Evolutionary conservation across 208 protist genomes (phyloP).

Genomic region (Leishmania arabica): DNA sequence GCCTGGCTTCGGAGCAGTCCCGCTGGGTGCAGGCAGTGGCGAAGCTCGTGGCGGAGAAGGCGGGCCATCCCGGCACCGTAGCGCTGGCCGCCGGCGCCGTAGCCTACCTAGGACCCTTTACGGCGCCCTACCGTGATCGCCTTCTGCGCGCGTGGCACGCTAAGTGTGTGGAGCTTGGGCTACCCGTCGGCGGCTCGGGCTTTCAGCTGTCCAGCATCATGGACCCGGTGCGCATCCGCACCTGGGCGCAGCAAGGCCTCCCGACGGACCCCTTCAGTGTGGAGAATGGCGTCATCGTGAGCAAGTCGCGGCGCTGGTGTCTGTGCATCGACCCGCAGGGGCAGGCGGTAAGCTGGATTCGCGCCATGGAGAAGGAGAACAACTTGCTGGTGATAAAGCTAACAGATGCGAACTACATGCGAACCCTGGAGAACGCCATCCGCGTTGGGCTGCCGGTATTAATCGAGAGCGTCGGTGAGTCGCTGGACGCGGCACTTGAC

Average conservation of each 20-base stretch:
- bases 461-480: slow-evolving; percentile 96
- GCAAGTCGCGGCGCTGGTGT: slow-evolving; percentile 92
- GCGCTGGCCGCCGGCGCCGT: slow-evolving; percentile 90
- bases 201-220: slow-evolving; percentile 92
- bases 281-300: slow-evolving; percentile 92
- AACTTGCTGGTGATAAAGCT: slow-evolving; percentile 94
- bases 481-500: slow-evolving; percentile 96
- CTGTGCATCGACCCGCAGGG: slow-evolving; percentile 95
- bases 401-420: slow-evolving; percentile 91
- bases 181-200: slow-evolving; percentile 64
- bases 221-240: slow-evolving; percentile 91
- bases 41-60: slow-evolving; percentile 61
- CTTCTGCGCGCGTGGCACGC: slow-evolving; percentile 76
- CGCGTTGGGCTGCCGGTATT: slow-evolving; percentile 95
- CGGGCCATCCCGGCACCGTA: slow-evolving; percentile 71
- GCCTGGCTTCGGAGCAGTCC: slow-evolving; percentile 83
- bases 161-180: slow-evolving; percentile 54
- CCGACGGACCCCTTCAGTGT: slow-evolving; percentile 94
- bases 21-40: slow-evolving; percentile 79
- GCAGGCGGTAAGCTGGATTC: slow-evolving; percentile 96
- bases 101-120: slow-evolving; percentile 94
- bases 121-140: slow-evolving; percentile 77
- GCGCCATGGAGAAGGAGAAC: slow-evolving; percentile 91
- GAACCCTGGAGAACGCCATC: slow-evolving; percentile 94
- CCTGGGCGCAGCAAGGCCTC: slow-evolving; percentile 95